A percentile compares a stretch with the other conserved stretches of the same genome.
These are phyloP conservation scores for Fusarium heterosporum DNA, from an alignment of 2,329 filamentous ascomycete genomes.

Conservation along the genomic window DNA sequence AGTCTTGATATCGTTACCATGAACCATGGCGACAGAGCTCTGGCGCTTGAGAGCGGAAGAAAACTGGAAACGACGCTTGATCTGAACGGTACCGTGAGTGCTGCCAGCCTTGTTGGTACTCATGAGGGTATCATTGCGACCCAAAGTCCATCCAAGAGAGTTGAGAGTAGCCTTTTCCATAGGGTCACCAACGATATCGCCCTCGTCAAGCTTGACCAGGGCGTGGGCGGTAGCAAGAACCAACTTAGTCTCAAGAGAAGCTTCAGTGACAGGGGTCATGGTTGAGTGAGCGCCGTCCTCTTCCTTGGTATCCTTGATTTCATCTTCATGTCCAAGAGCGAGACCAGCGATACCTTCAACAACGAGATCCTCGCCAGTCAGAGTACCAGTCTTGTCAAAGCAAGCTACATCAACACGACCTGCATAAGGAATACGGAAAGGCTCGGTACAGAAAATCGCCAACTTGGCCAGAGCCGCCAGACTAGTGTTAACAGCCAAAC, in stretches of 20 bases:
- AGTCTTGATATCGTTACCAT: conserved; percentile 76
- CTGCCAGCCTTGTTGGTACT: conserved; percentile 61
- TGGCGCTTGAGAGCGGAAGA: conserved; percentile 96
- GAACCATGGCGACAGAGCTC: conserved; percentile 89
- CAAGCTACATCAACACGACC: conserved; percentile 96
- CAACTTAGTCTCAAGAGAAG: conserved; percentile 85
- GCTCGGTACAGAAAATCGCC: conserved; percentile 98
- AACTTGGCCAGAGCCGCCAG: conserved; percentile 93
- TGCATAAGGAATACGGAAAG: conserved; percentile 96
- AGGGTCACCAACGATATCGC: conserved; percentile 95
- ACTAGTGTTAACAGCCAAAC: conserved; percentile 96
- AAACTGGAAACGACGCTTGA: conserved; percentile 98
- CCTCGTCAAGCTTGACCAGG: conserved; percentile 94
- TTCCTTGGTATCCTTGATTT: conserved; percentile 73
- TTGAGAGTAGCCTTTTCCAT: conserved; percentile 97
- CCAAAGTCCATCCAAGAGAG: conserved; percentile 93
- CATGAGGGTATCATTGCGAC: conserved; percentile 84
- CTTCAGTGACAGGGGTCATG: conserved; percentile 76
- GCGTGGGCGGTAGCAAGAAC: conserved; percentile 96
- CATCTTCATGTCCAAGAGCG: conserved; percentile 72
- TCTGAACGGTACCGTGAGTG: conserved; percentile 79
- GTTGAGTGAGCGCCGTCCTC: conserved; percentile 85
- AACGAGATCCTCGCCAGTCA: conserved; percentile 96
- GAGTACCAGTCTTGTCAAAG: conserved; percentile 97
- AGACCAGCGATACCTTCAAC: conserved; percentile 97